Conservation (phyloP, 1,284 basidiomycete genomes). For the Tylopilus sp. region DNA sequence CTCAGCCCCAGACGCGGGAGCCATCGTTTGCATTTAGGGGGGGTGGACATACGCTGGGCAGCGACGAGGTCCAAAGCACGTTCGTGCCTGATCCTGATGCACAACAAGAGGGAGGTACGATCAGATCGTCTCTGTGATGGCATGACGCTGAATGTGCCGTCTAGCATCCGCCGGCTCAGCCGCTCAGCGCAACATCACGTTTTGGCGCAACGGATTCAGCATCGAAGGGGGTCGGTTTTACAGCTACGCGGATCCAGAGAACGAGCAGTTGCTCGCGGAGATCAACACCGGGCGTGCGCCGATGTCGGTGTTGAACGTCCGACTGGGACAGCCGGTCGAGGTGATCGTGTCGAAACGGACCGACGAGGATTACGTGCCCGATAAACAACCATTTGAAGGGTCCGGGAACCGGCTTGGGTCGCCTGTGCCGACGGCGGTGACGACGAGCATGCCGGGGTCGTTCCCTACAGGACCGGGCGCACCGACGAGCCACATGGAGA, state of each 20-base stretch:
- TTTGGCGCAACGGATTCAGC: constrained; percentile 94
- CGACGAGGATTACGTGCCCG: constrained; percentile 70
- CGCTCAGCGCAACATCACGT: constrained; percentile 77
- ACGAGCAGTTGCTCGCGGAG: constrained; percentile 69
- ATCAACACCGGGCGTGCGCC: constrained; percentile 85
- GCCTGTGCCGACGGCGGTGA: constrained; percentile 41
- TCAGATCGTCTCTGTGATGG: background rate
- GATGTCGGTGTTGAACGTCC: constrained; percentile 73
- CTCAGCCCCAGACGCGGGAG: constrained; percentile 17
- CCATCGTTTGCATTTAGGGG: constrained; percentile 50
- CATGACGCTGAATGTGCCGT: background rate
- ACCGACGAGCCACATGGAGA: constrained; percentile 24
- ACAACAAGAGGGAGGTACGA: constrained; percentile 24
- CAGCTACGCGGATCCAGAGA: constrained; percentile 80
- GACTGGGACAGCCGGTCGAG: constrained; percentile 80
- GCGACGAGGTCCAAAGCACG: constrained; percentile 74
- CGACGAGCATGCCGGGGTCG: constrained; percentile 51
- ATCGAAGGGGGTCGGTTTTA: constrained; percentile 88
- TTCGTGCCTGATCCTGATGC: constrained; percentile 69
- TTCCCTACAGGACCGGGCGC: constrained; percentile 39
- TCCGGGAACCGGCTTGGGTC: constrained; percentile 83
- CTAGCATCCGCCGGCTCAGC: constrained; percentile 39
- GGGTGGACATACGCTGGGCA: constrained; percentile 81
- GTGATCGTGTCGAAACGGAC: constrained; percentile 76
- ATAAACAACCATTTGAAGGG: constrained; percentile 62